Evolutionary conservation across 345 rosid genomes (phyloP).

Genomic region (Heritiera fomes): DNA sequence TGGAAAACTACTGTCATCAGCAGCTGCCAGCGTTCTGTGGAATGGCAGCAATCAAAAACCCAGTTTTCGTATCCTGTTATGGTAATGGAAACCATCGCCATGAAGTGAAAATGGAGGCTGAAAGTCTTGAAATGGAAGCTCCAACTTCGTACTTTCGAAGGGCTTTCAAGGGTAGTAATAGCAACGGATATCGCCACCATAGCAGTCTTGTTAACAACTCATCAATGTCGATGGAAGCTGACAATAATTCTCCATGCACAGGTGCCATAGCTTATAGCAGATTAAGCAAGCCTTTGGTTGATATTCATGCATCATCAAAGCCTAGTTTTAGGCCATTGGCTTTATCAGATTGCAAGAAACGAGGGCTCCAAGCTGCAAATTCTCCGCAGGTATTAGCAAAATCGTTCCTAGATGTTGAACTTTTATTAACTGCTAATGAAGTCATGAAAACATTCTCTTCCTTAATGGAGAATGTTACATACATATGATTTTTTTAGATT

Average conservation of each 20-base stretch:
- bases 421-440: too few species aligned
- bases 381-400: conserved; percentile 35
- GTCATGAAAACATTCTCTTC: too few species aligned
- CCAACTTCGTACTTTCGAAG: conserved; percentile 14
- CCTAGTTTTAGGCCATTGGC: conserved; percentile 47
- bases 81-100: conserved; percentile 3
- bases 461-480: too few species aligned
- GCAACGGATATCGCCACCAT: conserved; percentile 25
- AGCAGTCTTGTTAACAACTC: conserved; percentile 11
- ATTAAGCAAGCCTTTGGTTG: conserved; percentile 46
- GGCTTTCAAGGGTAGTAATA: conserved; percentile 22
- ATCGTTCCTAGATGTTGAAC: too few species aligned
- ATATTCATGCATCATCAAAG: conserved; percentile 42
- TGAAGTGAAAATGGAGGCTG: conserved; percentile 37
- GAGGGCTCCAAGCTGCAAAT: conserved; percentile 35
- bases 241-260: conserved; percentile 29
- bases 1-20: conserved; percentile 21
- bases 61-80: conserved; percentile 29
- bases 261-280: conserved; percentile 36
- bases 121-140: conserved; percentile 21
- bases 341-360: conserved; percentile 59
- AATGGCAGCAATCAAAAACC: conserved; percentile 18
- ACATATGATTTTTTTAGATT: too few species aligned
- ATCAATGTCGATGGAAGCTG: conserved; percentile 28
- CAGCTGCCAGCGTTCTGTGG: conserved; percentile 14